Base-by-base conservation (phyloP, 2,329 filamentous ascomycete species). In the Thielaviopsis ethacetica region DNA sequence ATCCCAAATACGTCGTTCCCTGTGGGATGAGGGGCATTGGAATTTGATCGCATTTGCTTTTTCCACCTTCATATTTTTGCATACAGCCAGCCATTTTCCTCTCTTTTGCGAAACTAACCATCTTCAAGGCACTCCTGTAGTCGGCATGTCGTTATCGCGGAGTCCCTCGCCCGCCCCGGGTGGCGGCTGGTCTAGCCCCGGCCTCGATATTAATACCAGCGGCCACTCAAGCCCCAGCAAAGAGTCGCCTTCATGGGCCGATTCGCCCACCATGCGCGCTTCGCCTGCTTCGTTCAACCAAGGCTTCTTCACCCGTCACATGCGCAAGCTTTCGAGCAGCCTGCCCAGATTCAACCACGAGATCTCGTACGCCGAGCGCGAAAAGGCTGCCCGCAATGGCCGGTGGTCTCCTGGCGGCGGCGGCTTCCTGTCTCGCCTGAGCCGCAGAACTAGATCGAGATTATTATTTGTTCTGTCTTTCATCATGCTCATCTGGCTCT, bases 181-280 rank as follows among this genome's bases (percentile, higher is more conserved):
- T 66, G 89, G 88, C 68, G 90, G 90, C 65, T 96, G 91, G 91
- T 83, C 88, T 59, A 93, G 85, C 72, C 89, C 86, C 59, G 88
- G 84, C 63, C 78, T 88, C 68, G 85, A 82, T 67, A 83, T 86
- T 62, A 83, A 81, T 63, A 70, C 74, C 61, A 88, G 85, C 69
- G 85, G 85, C 62, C 79, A 80, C 64, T 81, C 82, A 44, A 89
- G 83, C 68, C 85, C 87, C 17, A 61, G 54, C 51, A 61, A 61
- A 50, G 59, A 61, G 24, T 61, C 51, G 21, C 51, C 59, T 27
- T 49, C 51, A 30, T 61, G 59, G 59, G 44, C 51, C n/a, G 59
- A 61, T 30, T 57, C 55, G 24, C 54, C 59, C 30, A 56, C 44
- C 17, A 61, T 58, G 59, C 55, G 59, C 68, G 83, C 88, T 9